Conservation (phyloP, 192 early-diverging fungal species). For the Backusella morwellensis region DNA sequence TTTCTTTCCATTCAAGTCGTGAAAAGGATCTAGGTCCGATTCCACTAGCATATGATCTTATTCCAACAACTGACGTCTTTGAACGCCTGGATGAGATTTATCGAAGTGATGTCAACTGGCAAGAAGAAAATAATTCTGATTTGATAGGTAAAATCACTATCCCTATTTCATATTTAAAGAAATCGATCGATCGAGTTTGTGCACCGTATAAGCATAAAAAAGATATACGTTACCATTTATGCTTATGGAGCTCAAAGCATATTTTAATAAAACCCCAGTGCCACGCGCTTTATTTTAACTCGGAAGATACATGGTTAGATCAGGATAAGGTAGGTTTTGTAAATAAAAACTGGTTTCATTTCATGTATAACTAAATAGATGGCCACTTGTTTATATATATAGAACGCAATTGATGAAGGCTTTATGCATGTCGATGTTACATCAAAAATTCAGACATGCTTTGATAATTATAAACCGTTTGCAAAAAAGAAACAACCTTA, state of each 20-base stretch:
- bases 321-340: not conserved
- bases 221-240: not conserved
- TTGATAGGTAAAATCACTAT: not conserved
- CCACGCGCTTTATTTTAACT: not conserved
- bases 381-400: not conserved
- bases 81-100: constrained; percentile 5
- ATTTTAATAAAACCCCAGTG: constrained; percentile 6
- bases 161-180: not conserved
- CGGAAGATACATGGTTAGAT: not conserved
- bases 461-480: constrained; percentile 1
- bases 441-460: not conserved
- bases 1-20: not conserved
- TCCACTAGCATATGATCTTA: constrained; percentile 8
- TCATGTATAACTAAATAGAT: not conserved
- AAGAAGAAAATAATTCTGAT: not conserved
- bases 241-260: not conserved
- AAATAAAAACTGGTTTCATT: not conserved
- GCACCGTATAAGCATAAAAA: not conserved
- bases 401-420: not conserved
- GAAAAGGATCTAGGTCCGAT: not conserved
- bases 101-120: not conserved
- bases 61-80: constrained; percentile 3
- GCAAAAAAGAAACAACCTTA: not conserved
- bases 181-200: not conserved
- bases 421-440: constrained; percentile 17